Conservation (phyloP, 345 rosid species). For the Moricandia moricandioides region DNA sequence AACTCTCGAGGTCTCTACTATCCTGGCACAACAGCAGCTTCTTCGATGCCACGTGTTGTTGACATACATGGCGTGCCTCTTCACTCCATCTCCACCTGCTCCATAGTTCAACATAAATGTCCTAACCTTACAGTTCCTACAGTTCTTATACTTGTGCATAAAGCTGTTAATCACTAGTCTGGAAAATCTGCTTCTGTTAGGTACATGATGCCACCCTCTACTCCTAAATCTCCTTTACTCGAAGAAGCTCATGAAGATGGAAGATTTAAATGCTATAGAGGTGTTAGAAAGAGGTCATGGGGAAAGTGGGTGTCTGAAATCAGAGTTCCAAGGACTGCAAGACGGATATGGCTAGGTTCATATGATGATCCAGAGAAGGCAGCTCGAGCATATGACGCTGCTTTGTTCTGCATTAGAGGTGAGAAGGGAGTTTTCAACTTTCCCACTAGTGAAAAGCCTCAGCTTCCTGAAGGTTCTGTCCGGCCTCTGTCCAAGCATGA, state of each 20-base stretch:
- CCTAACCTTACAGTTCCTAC: not conserved
- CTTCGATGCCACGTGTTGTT: constrained; percentile 38
- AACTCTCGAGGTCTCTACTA: constrained; percentile 23
- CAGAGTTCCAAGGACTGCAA: constrained; percentile 45
- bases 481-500: constrained; percentile 34
- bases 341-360: constrained; percentile 51
- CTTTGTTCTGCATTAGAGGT: constrained; percentile 44
- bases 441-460: constrained; percentile 39
- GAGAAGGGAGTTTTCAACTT: constrained; percentile 43
- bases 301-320: constrained; percentile 51
- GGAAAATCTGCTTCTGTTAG: constrained; percentile 8
- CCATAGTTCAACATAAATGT: constrained; percentile 12
- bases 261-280: constrained; percentile 35
- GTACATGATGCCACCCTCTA: constrained; percentile 32
- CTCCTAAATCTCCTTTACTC: constrained; percentile 27
- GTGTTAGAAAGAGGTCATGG: constrained; percentile 45
- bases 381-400: constrained; percentile 56
- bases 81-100: constrained; percentile 39
- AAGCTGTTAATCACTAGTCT: constrained; percentile 16
- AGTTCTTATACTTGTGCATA: constrained; percentile 21
- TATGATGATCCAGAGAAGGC: constrained; percentile 51
- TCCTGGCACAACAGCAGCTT: constrained; percentile 35
- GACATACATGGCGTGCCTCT: constrained; percentile 31
- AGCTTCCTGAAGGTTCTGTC: constrained; percentile 37
- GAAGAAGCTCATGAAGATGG: constrained; percentile 16